Base-by-base conservation (phyloP, 306 rosid genomes). In the Bauhinia variegata region DNA sequence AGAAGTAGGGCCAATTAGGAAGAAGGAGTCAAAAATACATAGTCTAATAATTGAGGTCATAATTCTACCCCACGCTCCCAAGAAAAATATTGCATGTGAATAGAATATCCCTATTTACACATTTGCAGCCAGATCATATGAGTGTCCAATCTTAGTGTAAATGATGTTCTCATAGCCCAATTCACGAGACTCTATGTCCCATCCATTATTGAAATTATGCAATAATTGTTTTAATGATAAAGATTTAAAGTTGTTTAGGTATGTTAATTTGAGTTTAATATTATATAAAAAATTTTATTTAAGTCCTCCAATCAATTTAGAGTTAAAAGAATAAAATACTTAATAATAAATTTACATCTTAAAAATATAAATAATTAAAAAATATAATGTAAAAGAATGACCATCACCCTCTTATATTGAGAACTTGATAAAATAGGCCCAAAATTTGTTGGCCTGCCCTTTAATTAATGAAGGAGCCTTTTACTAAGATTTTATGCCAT, bases 11-110 rank as follows among this genome's bases (percentile, higher is more conserved):
- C 79, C 80, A 59, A 37, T 30, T 16, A 23, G 28, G 2, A 23
- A 42, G 70, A 65, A 73, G 69, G n/a, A 65, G 68, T 51, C 75
- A 71, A 52, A n/a, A 23, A 23, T 23, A 23, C 39, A 46, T 19
- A 48, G n/a, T 38, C 57, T 34, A 79, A 75, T 81, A 47, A 84
- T 73, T 78, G 85, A 59, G 28, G 44, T 41, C 70, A 71, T 69
- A 50, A 64, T 70, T 74, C 33, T 78, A 54, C 54, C 75, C 61
- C 68, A 36, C 79, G 43, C 74, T 80, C 67, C 75, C n/a, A 1
- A 42, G 18, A 52, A 67, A 83, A 54, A 14, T 58, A 63, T 52
- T 66, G 74, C 85, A 82, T 80, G 85, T 85, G 87, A 82, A 70
- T 75, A 17, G 50, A 65, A 16, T 70, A 49, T 42, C 60, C 41